phyloP scores from a whole-genome alignment of 2,329 filamentous ascomycete species.

The Botrytis porri region DNA sequence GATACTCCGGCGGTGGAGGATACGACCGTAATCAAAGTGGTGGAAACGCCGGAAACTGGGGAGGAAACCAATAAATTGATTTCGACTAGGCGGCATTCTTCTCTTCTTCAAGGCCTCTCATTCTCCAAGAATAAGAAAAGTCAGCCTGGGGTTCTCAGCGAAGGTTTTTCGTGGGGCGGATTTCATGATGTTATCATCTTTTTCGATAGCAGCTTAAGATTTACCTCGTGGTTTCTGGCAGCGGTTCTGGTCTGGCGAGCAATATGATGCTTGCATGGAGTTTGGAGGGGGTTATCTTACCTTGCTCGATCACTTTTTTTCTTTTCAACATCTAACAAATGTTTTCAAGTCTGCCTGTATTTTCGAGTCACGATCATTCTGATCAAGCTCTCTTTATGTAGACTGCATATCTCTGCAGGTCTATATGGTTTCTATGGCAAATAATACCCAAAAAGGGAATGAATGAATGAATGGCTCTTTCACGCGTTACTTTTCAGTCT shows the following conservation, averaged over 20 bases:
- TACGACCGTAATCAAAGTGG: slow-evolving; percentile 7
- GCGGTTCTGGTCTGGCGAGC: slow-evolving; percentile 35
- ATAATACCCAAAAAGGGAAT: slow-evolving; percentile 28
- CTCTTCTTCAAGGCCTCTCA: slow-evolving; percentile 12
- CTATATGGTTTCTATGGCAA: slow-evolving; percentile 33
- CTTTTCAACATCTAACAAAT: slow-evolving; percentile 23
- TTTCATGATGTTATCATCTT: slow-evolving; percentile 30
- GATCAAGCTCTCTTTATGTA: slow-evolving; percentile 34
- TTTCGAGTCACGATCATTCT: slow-evolving; percentile 35
- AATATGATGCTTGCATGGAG: slow-evolving; percentile 38
- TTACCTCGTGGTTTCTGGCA: slow-evolving; percentile 38
- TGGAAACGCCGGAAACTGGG: slow-evolving; percentile 20
- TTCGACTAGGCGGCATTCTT: slow-evolving; percentile 3
- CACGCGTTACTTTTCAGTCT: slow-evolving; percentile 47
- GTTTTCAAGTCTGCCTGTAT: slow-evolving; percentile 29
- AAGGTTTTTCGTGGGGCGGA: slow-evolving; percentile 38
- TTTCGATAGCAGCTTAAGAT: slow-evolving; percentile 29
- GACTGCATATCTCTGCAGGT: slow-evolving; percentile 32
- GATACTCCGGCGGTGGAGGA: slow-evolving; percentile 15
- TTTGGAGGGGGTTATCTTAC: slow-evolving; percentile 34
- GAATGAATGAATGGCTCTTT: slow-evolving; percentile 31
- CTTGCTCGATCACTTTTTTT: slow-evolving; percentile 34
- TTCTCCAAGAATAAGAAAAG: slow-evolving; percentile 33
- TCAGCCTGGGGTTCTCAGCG: slow-evolving; percentile 36
- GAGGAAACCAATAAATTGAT: slow-evolving; percentile 11